phyloP scores from a whole-genome alignment of 202 grass and related monocot genomes.

The Setaria viridis region DNA sequence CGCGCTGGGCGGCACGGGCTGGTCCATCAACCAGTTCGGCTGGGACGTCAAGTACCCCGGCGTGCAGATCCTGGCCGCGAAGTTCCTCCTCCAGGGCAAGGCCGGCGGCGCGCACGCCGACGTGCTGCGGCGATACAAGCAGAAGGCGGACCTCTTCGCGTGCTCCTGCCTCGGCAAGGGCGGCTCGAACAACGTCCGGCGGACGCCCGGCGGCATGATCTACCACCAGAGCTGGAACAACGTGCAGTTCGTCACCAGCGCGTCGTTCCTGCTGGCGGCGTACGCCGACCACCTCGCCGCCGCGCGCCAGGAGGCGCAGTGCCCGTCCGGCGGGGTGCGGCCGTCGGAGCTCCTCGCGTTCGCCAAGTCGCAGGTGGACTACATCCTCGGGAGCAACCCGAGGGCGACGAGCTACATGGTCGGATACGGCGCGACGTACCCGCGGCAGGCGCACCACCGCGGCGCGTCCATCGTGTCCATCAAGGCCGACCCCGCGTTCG shows the following conservation, averaged over 20 bases:
- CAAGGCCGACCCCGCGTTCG: slow-evolving; percentile 53
- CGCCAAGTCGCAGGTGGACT: slow-evolving; percentile 87
- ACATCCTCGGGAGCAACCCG: slow-evolving; percentile 81
- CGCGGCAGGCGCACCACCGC: slow-evolving; percentile 79
- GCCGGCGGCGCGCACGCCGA: slow-evolving; percentile 38
- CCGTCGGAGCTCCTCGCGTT: slow-evolving; percentile 63
- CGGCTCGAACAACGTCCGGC: slow-evolving; percentile 53
- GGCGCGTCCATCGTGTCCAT: slow-evolving; percentile 78
- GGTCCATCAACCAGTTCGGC: slow-evolving; percentile 70
- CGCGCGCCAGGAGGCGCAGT: slow-evolving; percentile 8
- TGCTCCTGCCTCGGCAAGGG: slow-evolving; percentile 75
- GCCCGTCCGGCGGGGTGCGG: slow-evolving; percentile 38
- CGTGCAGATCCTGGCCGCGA: slow-evolving; percentile 71
- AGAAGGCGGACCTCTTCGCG: slow-evolving; percentile 77
- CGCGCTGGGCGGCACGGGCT: slow-evolving; percentile 73
- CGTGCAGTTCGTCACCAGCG: slow-evolving; percentile 81
- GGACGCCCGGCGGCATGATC: slow-evolving; percentile 75
- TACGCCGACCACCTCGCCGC: slow-evolving; percentile 78
- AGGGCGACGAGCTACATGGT: slow-evolving; percentile 96
- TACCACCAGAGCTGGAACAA: slow-evolving; percentile 88
- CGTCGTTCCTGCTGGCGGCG: slow-evolving; percentile 71
- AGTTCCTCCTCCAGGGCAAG: slow-evolving; percentile 55
- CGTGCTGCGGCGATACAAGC: slow-evolving; percentile 66
- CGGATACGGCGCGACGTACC: slow-evolving; percentile 69
- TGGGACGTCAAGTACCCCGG: slow-evolving; percentile 95